phyloP scores from a whole-genome alignment of 2,329 filamentous ascomycete species.

The Botrytis paeoniae region DNA sequence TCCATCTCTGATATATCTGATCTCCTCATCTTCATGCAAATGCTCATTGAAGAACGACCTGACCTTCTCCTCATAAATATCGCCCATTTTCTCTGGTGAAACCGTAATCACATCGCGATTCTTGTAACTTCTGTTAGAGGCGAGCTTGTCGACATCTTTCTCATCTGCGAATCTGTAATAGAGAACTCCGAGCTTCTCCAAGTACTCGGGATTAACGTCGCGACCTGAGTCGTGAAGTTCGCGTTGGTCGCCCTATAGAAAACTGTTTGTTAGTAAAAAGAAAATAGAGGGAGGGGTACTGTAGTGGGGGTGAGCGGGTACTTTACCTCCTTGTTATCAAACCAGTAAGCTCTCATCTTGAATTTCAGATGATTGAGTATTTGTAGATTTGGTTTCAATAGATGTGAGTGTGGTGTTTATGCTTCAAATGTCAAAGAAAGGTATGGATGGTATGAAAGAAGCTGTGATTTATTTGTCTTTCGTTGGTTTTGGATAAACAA shows the following conservation, averaged over 20 bases:
- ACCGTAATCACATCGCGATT: slow-evolving; percentile 94
- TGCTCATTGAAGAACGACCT: slow-evolving; percentile 94
- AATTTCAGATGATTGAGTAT: neutral
- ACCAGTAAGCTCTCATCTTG: slow-evolving; percentile 69
- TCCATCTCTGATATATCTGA: slow-evolving; percentile 86
- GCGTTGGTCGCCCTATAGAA: slow-evolving; percentile 81
- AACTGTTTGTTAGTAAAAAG: slow-evolving; percentile 21
- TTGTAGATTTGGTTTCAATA: neutral
- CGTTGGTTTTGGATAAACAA: slow-evolving; percentile 3
- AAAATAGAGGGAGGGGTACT: slow-evolving; percentile 13
- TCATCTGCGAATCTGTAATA: slow-evolving; percentile 68
- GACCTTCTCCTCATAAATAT: slow-evolving; percentile 87
- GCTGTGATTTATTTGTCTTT: neutral
- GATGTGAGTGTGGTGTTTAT: neutral
- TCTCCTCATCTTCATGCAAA: slow-evolving; percentile 97
- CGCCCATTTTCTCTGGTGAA: slow-evolving; percentile 80
- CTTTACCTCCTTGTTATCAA: slow-evolving; percentile 61
- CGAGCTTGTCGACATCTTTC: slow-evolving; percentile 69
- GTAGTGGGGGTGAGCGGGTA: slow-evolving; percentile 16
- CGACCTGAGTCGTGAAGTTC: slow-evolving; percentile 83
- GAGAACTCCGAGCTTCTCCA: slow-evolving; percentile 73
- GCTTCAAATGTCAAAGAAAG: neutral
- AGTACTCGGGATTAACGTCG: slow-evolving; percentile 59
- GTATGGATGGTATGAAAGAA: neutral
- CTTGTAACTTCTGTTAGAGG: slow-evolving; percentile 75